Evolutionary conservation across 305 asterid genomes (phyloP), one percentile per base, ranked within the genome.

Genomic region (Ilex paraguariensis): DNA sequence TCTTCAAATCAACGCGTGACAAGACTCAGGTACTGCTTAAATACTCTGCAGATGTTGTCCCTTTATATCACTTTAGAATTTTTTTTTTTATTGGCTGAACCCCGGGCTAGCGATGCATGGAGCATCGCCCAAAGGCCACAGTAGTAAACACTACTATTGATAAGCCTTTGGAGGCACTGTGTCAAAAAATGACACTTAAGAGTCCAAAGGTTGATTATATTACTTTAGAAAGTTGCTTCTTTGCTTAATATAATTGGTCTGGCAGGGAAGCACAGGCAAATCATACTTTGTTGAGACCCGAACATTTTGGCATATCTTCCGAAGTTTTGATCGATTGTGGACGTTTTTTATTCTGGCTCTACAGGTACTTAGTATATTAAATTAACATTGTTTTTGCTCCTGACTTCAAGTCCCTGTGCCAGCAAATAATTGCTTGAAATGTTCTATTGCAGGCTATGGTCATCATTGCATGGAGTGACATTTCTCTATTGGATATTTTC

Each of bases 271-370:
- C 55, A 80, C 86, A 76, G 97, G 97, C 59, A 94, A 94, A 73
- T 91, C 99, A 12, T 94, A 79, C 82, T 94, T 94, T 61, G 97
- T 88, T 14, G 99, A 94, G 79, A 94, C 95, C 56, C 82, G 99
- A 49, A 71, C 98, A 57, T 94, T 91, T 85, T 94, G 98, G 99
- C 99, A 94, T 79, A 88, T 76, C 50, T 91, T 86, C 70, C 82
- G 97, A 73, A 94, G 99, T 75, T 94, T 82, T 75, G 99, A 94
- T 72, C 97, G 99, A 46, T 81, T 94, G 17, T 94, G 99, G 99
- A 86, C 99, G 64, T 94, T 94, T 74, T 84, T 91, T 48, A 45
- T 84, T 71, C 94, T 94, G 69, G 81, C 79, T 62, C 79, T 90
- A 69, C 99, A 94, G 96, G 98, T 90, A 67, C 57, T 57, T 56